A percentile compares a stretch with the other conserved stretches of the same genome.
Conservation (phyloP, 1,284 basidiomycete species). For the Tausonia pullulans region DNA sequence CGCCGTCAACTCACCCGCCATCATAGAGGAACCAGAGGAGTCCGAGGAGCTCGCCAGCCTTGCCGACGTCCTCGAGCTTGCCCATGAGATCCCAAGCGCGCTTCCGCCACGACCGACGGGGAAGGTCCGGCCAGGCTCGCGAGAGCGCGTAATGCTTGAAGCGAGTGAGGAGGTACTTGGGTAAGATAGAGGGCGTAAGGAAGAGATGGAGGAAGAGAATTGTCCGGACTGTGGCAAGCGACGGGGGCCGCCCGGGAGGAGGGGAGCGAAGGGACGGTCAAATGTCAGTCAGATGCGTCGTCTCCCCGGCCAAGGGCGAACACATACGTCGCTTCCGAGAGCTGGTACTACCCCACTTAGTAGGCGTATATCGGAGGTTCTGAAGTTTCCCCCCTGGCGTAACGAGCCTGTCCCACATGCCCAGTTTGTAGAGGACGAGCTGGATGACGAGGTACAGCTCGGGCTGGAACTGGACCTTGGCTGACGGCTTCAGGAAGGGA, state of each 20-base stretch:
- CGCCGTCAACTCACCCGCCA: constrained; percentile 50
- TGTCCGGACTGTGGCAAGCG: constrained; percentile 20
- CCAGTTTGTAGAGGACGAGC: constrained; percentile 65
- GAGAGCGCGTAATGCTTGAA: constrained; percentile 65
- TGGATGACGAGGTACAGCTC: constrained; percentile 70
- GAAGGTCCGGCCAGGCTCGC: constrained; percentile 78
- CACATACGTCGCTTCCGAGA: constrained; percentile 37
- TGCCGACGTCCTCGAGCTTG: constrained; percentile 53
- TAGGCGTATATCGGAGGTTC: constrained; percentile 47
- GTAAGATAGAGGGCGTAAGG: constrained; percentile 52
- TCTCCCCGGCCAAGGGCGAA: constrained; percentile 20
- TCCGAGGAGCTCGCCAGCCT: constrained; percentile 52
- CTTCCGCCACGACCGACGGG: constrained; percentile 59
- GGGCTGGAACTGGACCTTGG: constrained; percentile 58
- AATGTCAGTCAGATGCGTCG: neutral
- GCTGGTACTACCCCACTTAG: neutral
- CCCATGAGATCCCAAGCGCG: constrained; percentile 64
- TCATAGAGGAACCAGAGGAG: constrained; percentile 78
- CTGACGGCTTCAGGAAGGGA: constrained; percentile 41
- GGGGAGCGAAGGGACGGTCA: constrained; percentile 5
- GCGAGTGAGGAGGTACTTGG: constrained; percentile 67
- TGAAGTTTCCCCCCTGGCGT: constrained; percentile 89
- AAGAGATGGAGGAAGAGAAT: constrained; percentile 56
- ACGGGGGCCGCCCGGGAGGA: constrained; percentile 13
- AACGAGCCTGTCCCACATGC: constrained; percentile 65